Base-by-base conservation (phyloP, 2,329 filamentous ascomycete genomes). In the Huntiella abstrusa region DNA sequence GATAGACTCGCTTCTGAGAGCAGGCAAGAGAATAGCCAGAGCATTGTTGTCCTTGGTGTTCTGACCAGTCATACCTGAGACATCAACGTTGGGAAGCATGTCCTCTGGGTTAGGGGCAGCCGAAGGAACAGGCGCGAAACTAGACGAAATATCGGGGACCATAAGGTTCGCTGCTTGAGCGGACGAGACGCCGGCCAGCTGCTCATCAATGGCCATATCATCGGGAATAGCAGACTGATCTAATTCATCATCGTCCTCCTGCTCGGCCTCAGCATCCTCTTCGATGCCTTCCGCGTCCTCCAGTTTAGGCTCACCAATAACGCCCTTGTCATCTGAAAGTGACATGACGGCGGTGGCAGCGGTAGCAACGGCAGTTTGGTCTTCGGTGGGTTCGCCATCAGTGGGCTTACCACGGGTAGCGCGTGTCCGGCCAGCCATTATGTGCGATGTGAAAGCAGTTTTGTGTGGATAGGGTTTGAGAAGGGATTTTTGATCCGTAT, bases 1-100 rank as follows among this genome's bases (percentile, higher is more conserved):
- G 11, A 54, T 51, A 0, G 60, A 50, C 28, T 56, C 53, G 13
- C 52, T 52, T 43, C 51, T 51, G 6, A 62, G 52, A 32, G 59
- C 53, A 4, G 54, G 48, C 15, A 62, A 44, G 13, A 53, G 55
- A 16, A 54, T 50, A 17, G 57, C 53, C 28, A 52, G 51, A 5
- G 51, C 47, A 45, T 49, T 51, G 12, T 53, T 49, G n/a, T 48
- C 45, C 17, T 47, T 47, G 33, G 17, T 15, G 15, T 35, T 35
- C 43, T 17, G 34, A 1, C 15, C 33, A 4, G 38, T 16, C n/a
- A 15, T 41, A 41, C 35, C 51, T 51, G 7, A 19, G n/a, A 39
- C 40, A 40, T 32, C 48, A 33, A 38, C 39, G 13, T 13, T 48
- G 37, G 37, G 37, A 43, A 32, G 45, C 28, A n/a, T 38, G 16